Evolutionary conservation across 2,329 filamentous ascomycete species (phyloP).

Genomic region (Pseudocercospora cruenta): DNA sequence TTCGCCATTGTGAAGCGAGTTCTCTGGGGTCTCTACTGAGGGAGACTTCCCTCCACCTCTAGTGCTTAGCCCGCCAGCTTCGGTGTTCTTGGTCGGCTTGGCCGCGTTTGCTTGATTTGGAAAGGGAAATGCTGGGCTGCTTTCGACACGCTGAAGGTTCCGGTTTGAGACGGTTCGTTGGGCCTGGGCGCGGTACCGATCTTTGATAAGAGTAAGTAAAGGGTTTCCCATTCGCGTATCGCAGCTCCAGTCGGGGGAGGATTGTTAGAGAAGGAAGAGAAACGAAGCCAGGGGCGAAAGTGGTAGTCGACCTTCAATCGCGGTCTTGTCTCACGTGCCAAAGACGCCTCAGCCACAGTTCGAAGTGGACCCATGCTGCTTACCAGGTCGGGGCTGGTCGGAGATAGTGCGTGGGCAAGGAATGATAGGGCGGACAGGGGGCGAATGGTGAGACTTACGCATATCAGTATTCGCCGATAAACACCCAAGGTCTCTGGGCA

Average conservation of each 20-base stretch:
- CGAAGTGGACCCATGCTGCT: neutral
- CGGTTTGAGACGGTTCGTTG: conserved; percentile 19
- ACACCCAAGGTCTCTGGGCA: neutral
- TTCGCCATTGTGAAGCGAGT: conserved; percentile 6
- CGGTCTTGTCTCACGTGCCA: neutral
- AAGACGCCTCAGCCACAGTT: neutral
- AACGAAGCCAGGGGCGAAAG: neutral
- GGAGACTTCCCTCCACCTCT: conserved; percentile 33
- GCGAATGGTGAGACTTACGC: conserved; percentile 5
- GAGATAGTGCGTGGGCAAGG: neutral
- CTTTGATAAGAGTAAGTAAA: conserved; percentile 22
- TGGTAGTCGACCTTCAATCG: neutral
- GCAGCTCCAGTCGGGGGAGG: conserved; percentile 19
- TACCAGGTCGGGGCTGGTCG: neutral
- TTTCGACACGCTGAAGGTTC: conserved; percentile 18
- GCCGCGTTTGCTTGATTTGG: conserved; percentile 12
- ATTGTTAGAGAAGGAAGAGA: conserved; percentile 13
- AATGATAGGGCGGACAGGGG: conserved; percentile 2
- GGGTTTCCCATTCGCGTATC: conserved; percentile 22
- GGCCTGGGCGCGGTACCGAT: conserved; percentile 20
- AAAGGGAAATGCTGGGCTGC: conserved; percentile 9
- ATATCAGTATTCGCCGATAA: conserved; percentile 8
- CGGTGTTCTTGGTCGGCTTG: conserved; percentile 28
- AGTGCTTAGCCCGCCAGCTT: conserved; percentile 39
- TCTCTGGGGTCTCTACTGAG: conserved; percentile 14